These are phyloP conservation scores for Babesia gibsoni DNA, from an alignment of 169 alveolate genomes.

Conservation along the genomic window DNA sequence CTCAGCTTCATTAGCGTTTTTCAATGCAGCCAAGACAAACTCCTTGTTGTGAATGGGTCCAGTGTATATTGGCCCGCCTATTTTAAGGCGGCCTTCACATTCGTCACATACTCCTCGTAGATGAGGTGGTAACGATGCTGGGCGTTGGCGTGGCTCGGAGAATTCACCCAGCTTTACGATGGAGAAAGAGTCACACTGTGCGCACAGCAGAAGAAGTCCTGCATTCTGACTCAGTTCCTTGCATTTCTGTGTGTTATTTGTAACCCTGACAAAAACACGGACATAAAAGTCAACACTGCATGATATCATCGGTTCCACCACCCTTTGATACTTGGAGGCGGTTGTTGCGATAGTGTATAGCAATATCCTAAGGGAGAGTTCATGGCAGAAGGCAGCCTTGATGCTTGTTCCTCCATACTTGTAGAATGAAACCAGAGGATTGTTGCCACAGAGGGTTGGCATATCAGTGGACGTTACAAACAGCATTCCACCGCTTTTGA, in stretches of 20 bases:
- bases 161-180: constrained; percentile 36
- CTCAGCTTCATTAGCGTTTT: constrained; percentile 21
- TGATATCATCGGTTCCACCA: constrained; percentile 86
- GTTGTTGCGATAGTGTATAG: constrained; percentile 82
- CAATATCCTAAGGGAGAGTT: constrained; percentile 85
- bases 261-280: constrained; percentile 85
- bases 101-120: constrained; percentile 69
- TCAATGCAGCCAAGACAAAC: constrained; percentile 63
- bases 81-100: constrained; percentile 76
- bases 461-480: constrained; percentile 93
- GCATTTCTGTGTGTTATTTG: constrained; percentile 81
- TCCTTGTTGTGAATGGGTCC: constrained; percentile 74
- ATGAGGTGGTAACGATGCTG: constrained; percentile 38
- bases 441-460: constrained; percentile 94
- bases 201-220: constrained; percentile 74
- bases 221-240: constrained; percentile 79
- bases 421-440: constrained; percentile 91
- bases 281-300: constrained; percentile 91
- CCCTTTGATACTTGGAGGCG: constrained; percentile 88
- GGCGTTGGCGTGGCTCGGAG: constrained; percentile 22
- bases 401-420: constrained; percentile 89
- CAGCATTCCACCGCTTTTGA: constrained; percentile 87
- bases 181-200: constrained; percentile 50
- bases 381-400: constrained; percentile 87
- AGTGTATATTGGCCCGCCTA: constrained; percentile 81